Base-by-base conservation (phyloP, 164 flowering plant genomes). In the Magnolia changhungtana region DNA sequence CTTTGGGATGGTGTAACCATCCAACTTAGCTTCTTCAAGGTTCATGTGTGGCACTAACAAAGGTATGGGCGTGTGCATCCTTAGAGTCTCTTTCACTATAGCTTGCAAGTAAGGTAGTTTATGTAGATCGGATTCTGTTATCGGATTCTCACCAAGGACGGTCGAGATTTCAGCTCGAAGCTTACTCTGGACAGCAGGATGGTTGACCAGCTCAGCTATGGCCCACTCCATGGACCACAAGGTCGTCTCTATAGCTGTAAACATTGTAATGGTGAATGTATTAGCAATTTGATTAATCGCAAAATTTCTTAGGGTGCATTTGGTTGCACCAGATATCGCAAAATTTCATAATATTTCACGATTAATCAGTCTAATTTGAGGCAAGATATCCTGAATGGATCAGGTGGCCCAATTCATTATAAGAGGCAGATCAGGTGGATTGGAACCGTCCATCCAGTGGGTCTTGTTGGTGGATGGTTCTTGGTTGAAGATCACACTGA, bases 221-320 rank as follows among this genome's bases (percentile, higher is more conserved):
- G 84, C 90, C 95, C 95, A 91, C 66, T 91, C 93, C 83, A 91
- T 86, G 5, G 91, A 87, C 92, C 91, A 89, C 45, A 88, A 69
- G 16, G 91, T 88, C 9, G 95, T 89, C 52, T 89, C 95, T 29
- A 89, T 90, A 18, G 91, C 95, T 73, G 76, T 74, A 66, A 10
- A 66, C 52, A 24, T 45, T 11, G 19, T 14, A 58, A 18, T 20
- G 20, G 8, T 27, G 51, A 74, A 8, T 37, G 45, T 37, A 37
- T 37, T 37, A 3, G 45, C 45, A 37, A 37, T 37, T 3, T 37
- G 45, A 37, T 3, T 37, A 37, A n/a, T n/a, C n/a, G n/a, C n/a
- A n/a, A n/a, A n/a, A n/a, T 37, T 37, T 37, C 45, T 37, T 37
- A 37, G 45, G 45, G 6, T 37, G 45, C 45, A 5, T 37, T 37